Evolutionary conservation across 1,284 basidiomycete genomes (phyloP).

Genomic region (Athelia psychrophila): DNA sequence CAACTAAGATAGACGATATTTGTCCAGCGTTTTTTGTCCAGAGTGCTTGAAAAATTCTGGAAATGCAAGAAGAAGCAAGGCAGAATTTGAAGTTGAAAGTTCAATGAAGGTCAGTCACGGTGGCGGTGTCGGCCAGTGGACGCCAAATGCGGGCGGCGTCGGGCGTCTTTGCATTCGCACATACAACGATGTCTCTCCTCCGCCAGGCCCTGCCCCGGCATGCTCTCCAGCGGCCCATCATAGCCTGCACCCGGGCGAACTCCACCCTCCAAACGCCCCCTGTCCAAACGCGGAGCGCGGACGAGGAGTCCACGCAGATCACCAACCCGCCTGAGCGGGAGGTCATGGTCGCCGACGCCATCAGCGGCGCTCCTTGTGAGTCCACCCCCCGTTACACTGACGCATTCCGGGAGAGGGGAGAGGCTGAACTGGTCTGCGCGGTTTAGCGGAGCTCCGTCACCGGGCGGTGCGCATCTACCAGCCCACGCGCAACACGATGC

Average conservation of each 20-base stretch:
- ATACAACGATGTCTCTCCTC: conserved; percentile 28
- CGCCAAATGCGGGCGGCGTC: too few relatives aligned
- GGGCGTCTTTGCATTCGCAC: not conserved
- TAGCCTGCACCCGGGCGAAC: not conserved
- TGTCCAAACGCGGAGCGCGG: conserved; percentile 19
- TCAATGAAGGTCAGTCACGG: too few relatives aligned
- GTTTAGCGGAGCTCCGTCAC: conserved; percentile 77
- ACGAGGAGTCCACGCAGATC: conserved; percentile 27
- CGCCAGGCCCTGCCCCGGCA: conserved; percentile 11
- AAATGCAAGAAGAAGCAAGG: too few relatives aligned
- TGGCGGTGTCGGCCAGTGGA: too few relatives aligned
- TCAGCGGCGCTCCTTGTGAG: conserved; percentile 79
- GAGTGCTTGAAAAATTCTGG: too few relatives aligned
- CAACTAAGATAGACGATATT: too few relatives aligned
- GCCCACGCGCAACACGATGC: conserved; percentile 93
- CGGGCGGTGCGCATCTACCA: conserved; percentile 92
- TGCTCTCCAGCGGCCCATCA: not conserved
- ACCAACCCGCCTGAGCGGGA: conserved; percentile 44
- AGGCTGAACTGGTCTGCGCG: conserved; percentile 1
- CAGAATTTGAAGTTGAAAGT: too few relatives aligned
- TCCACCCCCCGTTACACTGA: conserved; percentile 5
- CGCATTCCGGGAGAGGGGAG: not conserved
- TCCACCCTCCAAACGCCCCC: conserved; percentile 14
- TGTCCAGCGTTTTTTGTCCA: too few relatives aligned
- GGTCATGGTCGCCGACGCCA: conserved; percentile 69